These are phyloP conservation scores for Ensete ventricosum DNA, from an alignment of 176 grass and related monocot species.

Conservation along the genomic window DNA sequence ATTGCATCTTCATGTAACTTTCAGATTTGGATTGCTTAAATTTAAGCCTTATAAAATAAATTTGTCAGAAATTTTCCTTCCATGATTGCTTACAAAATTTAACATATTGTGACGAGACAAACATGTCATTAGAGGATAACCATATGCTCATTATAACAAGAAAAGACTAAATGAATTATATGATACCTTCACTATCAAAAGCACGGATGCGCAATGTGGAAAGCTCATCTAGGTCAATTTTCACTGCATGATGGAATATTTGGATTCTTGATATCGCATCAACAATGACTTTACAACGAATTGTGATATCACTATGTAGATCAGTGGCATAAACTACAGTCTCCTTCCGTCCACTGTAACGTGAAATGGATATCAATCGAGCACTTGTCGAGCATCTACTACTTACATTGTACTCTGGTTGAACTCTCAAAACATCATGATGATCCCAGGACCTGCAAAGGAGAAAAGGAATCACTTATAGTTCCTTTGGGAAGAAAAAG, in stretches of 20 bases:
- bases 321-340: constrained; percentile 93
- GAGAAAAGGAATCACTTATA: not conserved
- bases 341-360: constrained; percentile 70
- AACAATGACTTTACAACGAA: constrained; percentile 85
- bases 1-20: too few relatives aligned
- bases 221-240: constrained; percentile 91
- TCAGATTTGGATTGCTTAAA: too few relatives aligned
- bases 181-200: constrained; percentile 78
- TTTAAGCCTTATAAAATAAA: not conserved
- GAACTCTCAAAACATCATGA: constrained; percentile 79
- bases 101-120: not conserved
- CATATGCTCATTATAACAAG: too few relatives aligned
- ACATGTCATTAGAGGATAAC: not conserved
- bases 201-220: constrained; percentile 65
- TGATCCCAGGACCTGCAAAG: constrained; percentile 80
- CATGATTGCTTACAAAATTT: not conserved
- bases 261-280: constrained; percentile 79
- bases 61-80: not conserved
- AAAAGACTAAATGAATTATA: not conserved
- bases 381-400: constrained; percentile 84
- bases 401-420: constrained; percentile 75
- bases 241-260: constrained; percentile 88
- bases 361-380: constrained; percentile 61
- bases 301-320: constrained; percentile 57
- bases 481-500: too few relatives aligned